These are phyloP conservation scores for Lojkania enalia DNA, from an alignment of 2,329 filamentous ascomycete genomes.

Conservation along the genomic window DNA sequence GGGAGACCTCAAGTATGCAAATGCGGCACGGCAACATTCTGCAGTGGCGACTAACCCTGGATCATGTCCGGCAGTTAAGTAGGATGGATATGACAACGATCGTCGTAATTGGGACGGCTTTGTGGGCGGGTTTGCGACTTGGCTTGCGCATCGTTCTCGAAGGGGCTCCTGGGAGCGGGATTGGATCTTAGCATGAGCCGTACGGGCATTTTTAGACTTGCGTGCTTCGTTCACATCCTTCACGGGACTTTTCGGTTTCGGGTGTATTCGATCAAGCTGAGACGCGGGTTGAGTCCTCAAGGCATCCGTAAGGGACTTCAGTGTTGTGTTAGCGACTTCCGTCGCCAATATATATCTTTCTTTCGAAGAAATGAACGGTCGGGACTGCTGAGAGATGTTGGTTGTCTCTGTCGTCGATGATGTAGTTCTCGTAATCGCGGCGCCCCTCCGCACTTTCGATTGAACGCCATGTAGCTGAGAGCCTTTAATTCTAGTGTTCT, in stretches of 20 bases:
- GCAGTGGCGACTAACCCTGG: constrained; percentile 57
- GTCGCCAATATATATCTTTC: constrained; percentile 72
- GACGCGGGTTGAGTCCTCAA: constrained; percentile 54
- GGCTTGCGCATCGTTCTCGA: constrained; percentile 63
- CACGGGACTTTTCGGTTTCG: constrained; percentile 26
- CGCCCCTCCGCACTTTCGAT: constrained; percentile 28
- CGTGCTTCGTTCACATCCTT: constrained; percentile 24
- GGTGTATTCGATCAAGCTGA: constrained; percentile 14
- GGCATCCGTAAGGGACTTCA: constrained; percentile 70
- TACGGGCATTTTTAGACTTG: constrained; percentile 23
- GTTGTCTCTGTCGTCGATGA: constrained; percentile 40
- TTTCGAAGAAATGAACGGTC: constrained; percentile 52
- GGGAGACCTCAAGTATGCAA: constrained; percentile 64
- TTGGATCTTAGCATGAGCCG: constrained; percentile 22
- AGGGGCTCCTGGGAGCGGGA: constrained; percentile 64
- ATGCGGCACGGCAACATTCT: constrained; percentile 71
- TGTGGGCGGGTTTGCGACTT: constrained; percentile 59
- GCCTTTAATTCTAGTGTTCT: constrained; percentile 35
- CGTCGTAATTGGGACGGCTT: constrained; percentile 38
- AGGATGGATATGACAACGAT: constrained; percentile 43
- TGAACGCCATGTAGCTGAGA: constrained; percentile 32
- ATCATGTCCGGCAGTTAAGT: constrained; percentile 29
- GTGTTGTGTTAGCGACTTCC: constrained; percentile 69
- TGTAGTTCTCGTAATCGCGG: constrained; percentile 34
- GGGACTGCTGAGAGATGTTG: constrained; percentile 35